These are phyloP conservation scores for Trifolium pratense DNA, from an alignment of 306 rosid species.

Conservation along the genomic window DNA sequence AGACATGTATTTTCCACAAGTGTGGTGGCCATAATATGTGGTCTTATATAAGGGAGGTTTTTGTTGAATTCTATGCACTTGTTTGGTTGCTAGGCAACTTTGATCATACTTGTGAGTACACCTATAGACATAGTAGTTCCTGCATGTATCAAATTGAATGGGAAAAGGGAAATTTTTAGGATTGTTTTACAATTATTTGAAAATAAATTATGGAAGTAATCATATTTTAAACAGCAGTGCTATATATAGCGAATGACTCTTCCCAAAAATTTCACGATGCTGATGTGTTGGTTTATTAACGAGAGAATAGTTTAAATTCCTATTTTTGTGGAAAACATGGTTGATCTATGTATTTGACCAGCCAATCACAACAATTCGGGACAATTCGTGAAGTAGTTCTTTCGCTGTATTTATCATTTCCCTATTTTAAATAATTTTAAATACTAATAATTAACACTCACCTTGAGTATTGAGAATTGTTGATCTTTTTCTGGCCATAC, in stretches of 20 bases:
- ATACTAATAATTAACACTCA: background rate
- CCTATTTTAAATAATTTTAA: no score
- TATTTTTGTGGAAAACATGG: no score
- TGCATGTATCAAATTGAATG: slow-evolving; percentile 32
- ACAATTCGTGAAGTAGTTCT: no score
- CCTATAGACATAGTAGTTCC: slow-evolving; percentile 77
- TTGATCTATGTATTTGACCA: no score
- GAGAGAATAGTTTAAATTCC: no score
- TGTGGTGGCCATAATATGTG: slow-evolving; percentile 60
- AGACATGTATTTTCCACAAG: slow-evolving; percentile 43
- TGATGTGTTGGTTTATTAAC: no score
- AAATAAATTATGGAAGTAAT: background rate
- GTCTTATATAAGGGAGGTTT: slow-evolving; percentile 53
- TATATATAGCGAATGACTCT: no score
- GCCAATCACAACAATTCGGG: no score
- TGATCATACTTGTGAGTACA: slow-evolving; percentile 66
- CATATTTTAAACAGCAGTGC: no score
- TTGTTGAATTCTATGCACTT: slow-evolving; percentile 57
- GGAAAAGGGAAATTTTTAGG: background rate
- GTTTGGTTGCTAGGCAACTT: slow-evolving; percentile 64
- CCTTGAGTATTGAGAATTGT: slow-evolving; percentile 49
- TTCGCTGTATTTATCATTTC: no score
- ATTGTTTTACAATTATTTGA: background rate
- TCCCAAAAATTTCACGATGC: no score
- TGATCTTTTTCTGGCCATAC: slow-evolving; percentile 68